Conservation (phyloP, 805 yeast genomes). For the Ogataea siamensis region DNA sequence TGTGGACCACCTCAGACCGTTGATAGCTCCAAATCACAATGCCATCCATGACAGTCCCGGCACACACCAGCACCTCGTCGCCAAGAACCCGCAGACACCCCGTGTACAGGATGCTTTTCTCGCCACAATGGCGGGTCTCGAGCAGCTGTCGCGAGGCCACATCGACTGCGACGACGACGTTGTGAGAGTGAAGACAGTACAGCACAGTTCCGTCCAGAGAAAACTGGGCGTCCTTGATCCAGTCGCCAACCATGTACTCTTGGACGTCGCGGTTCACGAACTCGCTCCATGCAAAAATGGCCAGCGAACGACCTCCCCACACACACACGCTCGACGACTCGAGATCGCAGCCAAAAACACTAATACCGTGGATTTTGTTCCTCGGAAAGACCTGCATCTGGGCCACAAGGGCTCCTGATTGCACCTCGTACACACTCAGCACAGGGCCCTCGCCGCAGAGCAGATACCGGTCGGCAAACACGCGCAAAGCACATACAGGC, state of each 20-base stretch:
- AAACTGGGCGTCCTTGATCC: constrained; percentile 71
- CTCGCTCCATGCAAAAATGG: constrained; percentile 38
- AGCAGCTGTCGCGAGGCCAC: constrained; percentile 24
- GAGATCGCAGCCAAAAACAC: constrained; percentile 25
- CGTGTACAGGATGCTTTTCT: constrained; percentile 82
- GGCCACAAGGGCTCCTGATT: constrained; percentile 26
- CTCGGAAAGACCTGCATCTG: constrained; percentile 54
- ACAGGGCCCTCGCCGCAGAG: constrained; percentile 73
- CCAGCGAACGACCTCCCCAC: constrained; percentile 74
- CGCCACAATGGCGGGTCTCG: constrained; percentile 47
- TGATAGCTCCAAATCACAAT: constrained; percentile 71
- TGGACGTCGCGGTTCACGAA: constrained; percentile 23
- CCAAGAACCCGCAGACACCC: constrained; percentile 63
- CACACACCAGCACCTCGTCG: constrained; percentile 55
- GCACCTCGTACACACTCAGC: constrained; percentile 54
- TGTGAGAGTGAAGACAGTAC: constrained; percentile 76
- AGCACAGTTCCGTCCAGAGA: constrained; percentile 37
- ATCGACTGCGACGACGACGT: constrained; percentile 49
- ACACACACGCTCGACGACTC: constrained; percentile 37
- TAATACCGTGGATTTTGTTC: constrained; percentile 82
- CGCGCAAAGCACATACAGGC: constrained; percentile 66
- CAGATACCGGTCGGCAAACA: constrained; percentile 35
- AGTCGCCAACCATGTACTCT: constrained; percentile 67
- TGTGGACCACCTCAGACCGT: constrained; percentile 43
- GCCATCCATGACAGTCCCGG: constrained; percentile 94